Conservation (phyloP, 2,329 filamentous ascomycete genomes). For the Penicillium sp. region DNA sequence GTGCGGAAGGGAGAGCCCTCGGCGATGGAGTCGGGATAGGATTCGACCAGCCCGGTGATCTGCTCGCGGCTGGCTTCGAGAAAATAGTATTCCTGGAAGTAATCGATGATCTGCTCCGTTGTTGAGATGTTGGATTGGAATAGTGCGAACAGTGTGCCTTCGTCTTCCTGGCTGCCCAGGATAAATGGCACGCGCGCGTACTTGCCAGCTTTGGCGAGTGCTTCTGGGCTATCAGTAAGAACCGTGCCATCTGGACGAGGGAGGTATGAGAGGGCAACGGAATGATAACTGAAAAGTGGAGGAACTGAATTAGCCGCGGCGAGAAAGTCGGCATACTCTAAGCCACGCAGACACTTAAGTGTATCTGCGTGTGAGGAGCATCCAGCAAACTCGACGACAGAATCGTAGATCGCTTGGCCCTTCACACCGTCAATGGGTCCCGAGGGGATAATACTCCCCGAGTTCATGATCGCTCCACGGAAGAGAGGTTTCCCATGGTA, state of each 20-base stretch:
- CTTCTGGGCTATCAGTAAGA: conserved; percentile 67
- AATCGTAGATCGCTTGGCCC: conserved; percentile 61
- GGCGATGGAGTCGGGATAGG: conserved; percentile 63
- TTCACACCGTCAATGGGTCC: conserved; percentile 69
- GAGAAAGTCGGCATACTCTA: conserved; percentile 57
- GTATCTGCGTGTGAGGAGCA: conserved; percentile 50
- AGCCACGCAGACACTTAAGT: conserved; percentile 53
- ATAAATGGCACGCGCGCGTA: conserved; percentile 68
- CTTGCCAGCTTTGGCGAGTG: conserved; percentile 57
- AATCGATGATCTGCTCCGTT: conserved; percentile 63
- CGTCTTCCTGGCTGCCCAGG: conserved; percentile 78
- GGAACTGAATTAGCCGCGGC: conserved; percentile 73
- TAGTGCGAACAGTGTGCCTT: conserved; percentile 75
- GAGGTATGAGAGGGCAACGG: conserved; percentile 73
- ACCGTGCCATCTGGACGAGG: conserved; percentile 72
- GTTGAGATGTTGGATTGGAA: conserved; percentile 72
- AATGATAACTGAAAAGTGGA: conserved; percentile 68
- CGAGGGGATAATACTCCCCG: conserved; percentile 66
- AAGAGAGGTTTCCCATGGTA: conserved; percentile 79
- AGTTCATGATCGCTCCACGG: conserved; percentile 78
- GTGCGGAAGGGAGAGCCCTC: conserved; percentile 76
- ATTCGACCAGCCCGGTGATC: conserved; percentile 62
- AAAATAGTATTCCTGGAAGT: conserved; percentile 67
- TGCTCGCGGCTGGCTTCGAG: conserved; percentile 55
- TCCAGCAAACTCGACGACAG: conserved; percentile 53